Evolutionary conservation across 2,329 filamentous ascomycete genomes (phyloP), one percentile per base, ranked within the genome.

Genomic region (Cladophialophora carrionii): DNA sequence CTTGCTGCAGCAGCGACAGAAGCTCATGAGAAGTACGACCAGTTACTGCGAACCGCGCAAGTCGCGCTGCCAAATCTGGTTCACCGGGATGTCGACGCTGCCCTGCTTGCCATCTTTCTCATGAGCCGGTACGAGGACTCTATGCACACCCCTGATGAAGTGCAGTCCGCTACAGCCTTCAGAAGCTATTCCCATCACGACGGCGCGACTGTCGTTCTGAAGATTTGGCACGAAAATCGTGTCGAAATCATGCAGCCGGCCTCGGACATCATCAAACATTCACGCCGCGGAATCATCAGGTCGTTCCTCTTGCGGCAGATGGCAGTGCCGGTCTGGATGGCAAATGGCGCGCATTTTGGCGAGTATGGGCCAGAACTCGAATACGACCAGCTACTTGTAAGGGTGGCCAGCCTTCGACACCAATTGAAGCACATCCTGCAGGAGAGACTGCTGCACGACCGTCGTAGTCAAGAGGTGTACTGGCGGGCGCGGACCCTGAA

Each of bases 141-240:
- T 14, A 58, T 64, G 12, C 55, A 67, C 26, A 52, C 26, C 4
- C 22, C 41, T 2, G 17, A 22, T 6, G 32, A 57, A 41, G 34
- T 32, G 26, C 17, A 37, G 12, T 22, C 34, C 4, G n/a, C 31
- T 29, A 49, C 10, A 14, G n/a, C 54, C 14, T 24, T 58, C 26
- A 51, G 20, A 29, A 68, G 76, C n/a, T 82, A 80, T 64, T 82
- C 73, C 17, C 74, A 76, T 68, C 71, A 75, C 63, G 70, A 73
- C 67, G 74, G 74, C 17, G 73, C 72, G 9, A 56, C 73, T 51
- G 72, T 72, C 9, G 69, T 76, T 31, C 52, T 76, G 53, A 74
- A 73, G 53, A 46, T 69, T 17, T 76, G 75, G 74, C 70, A 69
- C 14, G 67, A 74, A 10, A 59, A 61, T 4, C 46, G 65, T 1